Evolutionary conservation across 768 basidiomycete genomes (phyloP), one percentile per base, ranked within the genome.

Genomic region (Kwoniella newhampshirensis): DNA sequence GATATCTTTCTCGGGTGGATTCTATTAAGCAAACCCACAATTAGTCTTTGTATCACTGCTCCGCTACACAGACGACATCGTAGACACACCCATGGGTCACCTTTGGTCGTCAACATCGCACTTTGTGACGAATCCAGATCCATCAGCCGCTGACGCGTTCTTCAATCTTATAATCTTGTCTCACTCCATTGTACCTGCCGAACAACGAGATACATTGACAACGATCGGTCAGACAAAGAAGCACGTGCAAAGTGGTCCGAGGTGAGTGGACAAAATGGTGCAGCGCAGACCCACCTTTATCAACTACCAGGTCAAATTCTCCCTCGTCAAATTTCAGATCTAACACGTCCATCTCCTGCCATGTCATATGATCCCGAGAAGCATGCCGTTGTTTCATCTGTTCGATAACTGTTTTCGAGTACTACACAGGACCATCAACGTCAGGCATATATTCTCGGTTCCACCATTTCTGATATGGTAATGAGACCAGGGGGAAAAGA

Each of bases 311-410:
- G 44, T 78, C 77, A 50, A 75, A 77, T 26, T 60, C 53, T n/a
- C 54, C 73, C 17, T 75, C 69, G 4, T 62, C 60, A 57, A 73
- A 75, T 45, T 68, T 51, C 9, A 78, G 64, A 42, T 73, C 59
- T 54, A 76, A 57, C 28, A 77, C 73, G 54, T 78, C 77, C 77
- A 77, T 77, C 58, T 75, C 75, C 18, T 64, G 57, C 77, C 77
- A 78, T 42, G 44, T 49, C 77, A 78, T 78, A 21, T 63, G 57
- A 9, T 64, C 64, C 36, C 74, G 58, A 20, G 60, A 55, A 1
- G 52, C 45, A 48, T 78, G 73, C 25, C 70, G 64, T 23, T 60
- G 63, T 17, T 43, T 57, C 77, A 78, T 78, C 51, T 75, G 68
- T 21, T 71, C 63, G 13, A 78, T 78, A 20, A 78, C 61, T 1